A percentile compares a stretch with the other conserved stretches of the same genome.
Evolutionary conservation across 805 yeast genomes (phyloP).

Genomic region (Tetrapisispora iriomotensis): DNA sequence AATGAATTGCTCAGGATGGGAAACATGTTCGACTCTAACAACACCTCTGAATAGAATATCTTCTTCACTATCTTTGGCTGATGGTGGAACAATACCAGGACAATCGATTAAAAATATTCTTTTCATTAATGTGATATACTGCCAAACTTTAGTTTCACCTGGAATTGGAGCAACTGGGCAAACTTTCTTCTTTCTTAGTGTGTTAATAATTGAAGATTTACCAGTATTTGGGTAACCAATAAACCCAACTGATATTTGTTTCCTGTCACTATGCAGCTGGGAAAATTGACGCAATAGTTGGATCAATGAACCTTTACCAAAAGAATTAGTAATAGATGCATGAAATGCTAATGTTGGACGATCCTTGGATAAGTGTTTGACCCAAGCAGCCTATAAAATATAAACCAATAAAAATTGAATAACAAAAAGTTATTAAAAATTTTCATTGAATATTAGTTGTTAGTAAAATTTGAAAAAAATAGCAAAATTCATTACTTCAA

Average conservation of each 20-base stretch:
- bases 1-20: slow-evolving; percentile 90
- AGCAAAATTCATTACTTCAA: not conserved
- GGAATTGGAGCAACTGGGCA: slow-evolving; percentile 98
- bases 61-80: slow-evolving; percentile 76
- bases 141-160: slow-evolving; percentile 99
- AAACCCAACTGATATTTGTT: slow-evolving; percentile 93
- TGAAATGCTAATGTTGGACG: slow-evolving; percentile 96
- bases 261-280: slow-evolving; percentile 79
- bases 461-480: not conserved
- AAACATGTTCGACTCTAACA: slow-evolving; percentile 95
- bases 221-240: slow-evolving; percentile 99
- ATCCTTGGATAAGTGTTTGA: slow-evolving; percentile 80
- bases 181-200: slow-evolving; percentile 88
- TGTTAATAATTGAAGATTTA: slow-evolving; percentile 89
- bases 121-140: slow-evolving; percentile 94
- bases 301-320: slow-evolving; percentile 94
- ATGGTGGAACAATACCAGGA: slow-evolving; percentile 98
- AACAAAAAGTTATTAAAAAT: not conserved
- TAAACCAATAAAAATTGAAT: slow-evolving; percentile 7
- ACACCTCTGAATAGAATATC: slow-evolving; percentile 94
- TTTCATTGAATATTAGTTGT: not conserved
- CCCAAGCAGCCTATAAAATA: slow-evolving; percentile 86
- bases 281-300: slow-evolving; percentile 91
- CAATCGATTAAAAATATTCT: slow-evolving; percentile 91
- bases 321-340: slow-evolving; percentile 93